These are phyloP conservation scores for Prunus mira DNA, from an alignment of 306 rosid species.

Conservation along the genomic window DNA sequence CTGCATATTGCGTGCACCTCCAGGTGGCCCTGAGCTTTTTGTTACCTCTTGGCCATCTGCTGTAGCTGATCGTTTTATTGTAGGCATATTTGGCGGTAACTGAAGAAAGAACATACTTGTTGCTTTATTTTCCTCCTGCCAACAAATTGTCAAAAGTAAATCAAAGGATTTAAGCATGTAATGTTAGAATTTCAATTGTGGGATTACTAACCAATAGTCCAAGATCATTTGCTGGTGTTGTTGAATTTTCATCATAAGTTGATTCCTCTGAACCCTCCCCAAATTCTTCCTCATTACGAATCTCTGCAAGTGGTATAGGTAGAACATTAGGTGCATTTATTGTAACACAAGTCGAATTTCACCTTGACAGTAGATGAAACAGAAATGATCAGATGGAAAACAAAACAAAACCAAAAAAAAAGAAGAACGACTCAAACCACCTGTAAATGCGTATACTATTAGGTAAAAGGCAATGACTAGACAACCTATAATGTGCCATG, in stretches of 20 bases:
- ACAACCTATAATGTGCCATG: not conserved
- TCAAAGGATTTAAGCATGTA: constrained; percentile 16
- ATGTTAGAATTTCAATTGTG: not conserved
- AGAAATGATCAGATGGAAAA: not conserved
- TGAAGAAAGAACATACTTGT: constrained; percentile 52
- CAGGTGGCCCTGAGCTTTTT: constrained; percentile 24
- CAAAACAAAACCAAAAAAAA: not conserved
- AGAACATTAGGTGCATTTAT: not conserved
- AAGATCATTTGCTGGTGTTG: constrained; percentile 52
- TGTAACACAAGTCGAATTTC: not conserved
- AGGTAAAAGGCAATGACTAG: not conserved
- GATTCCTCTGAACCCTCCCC: constrained; percentile 45
- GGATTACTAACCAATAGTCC: constrained; percentile 57
- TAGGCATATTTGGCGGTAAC: constrained; percentile 57
- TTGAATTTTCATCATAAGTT: constrained; percentile 49
- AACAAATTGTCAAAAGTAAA: constrained; percentile 28
- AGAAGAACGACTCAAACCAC: not conserved
- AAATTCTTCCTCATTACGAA: constrained; percentile 71
- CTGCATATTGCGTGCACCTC: constrained; percentile 16
- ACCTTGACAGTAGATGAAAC: not conserved
- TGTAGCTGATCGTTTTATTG: constrained; percentile 28
- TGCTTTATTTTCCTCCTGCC: constrained; percentile 74
- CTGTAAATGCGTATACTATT: not conserved
- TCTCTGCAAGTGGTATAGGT: constrained; percentile 37
- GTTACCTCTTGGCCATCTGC: constrained; percentile 25